These are phyloP conservation scores for Diaporthe aspalathi DNA, from an alignment of 2,329 filamentous ascomycete genomes.

Conservation along the genomic window DNA sequence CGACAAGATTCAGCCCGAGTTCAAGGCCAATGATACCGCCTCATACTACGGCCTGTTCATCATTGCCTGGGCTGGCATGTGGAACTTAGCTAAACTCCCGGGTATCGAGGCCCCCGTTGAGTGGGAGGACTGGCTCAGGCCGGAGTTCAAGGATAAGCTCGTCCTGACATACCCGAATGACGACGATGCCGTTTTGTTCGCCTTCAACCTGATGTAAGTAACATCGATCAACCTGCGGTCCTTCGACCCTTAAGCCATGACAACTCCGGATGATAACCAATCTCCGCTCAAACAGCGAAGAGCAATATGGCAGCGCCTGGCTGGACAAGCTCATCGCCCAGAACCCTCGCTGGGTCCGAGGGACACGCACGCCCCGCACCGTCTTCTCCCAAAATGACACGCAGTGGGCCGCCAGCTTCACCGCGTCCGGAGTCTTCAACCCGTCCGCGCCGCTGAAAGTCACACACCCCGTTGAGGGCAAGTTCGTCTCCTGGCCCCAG, in stretches of 20 bases:
- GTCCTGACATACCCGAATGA: conserved; percentile 68
- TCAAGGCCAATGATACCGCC: conserved; percentile 53
- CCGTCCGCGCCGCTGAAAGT: conserved; percentile 42
- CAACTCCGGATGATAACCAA: neutral
- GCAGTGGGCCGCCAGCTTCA: conserved; percentile 51
- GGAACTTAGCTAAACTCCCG: conserved; percentile 50
- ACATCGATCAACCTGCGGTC: no score
- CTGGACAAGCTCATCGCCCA: conserved; percentile 59
- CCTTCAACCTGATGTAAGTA: conserved; percentile 60
- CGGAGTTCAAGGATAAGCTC: conserved; percentile 64
- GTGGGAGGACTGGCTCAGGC: conserved; percentile 58
- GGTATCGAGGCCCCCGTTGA: conserved; percentile 48
- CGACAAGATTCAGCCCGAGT: conserved; percentile 53
- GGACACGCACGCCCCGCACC: conserved; percentile 56
- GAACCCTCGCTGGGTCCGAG: conserved; percentile 65
- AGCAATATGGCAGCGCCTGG: conserved; percentile 58
- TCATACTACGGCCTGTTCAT: conserved; percentile 58
- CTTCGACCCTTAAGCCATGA: neutral
- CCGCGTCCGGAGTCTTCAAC: conserved; percentile 41
- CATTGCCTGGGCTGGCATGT: conserved; percentile 52
- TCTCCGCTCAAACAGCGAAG: conserved; percentile 43
- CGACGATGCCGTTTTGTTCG: conserved; percentile 65
- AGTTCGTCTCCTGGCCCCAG: conserved; percentile 62
- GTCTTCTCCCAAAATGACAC: conserved; percentile 47
- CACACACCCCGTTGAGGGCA: conserved; percentile 50